These are phyloP conservation scores for Pichia sporocuriosa DNA, from an alignment of 805 yeast species.

Conservation along the genomic window DNA sequence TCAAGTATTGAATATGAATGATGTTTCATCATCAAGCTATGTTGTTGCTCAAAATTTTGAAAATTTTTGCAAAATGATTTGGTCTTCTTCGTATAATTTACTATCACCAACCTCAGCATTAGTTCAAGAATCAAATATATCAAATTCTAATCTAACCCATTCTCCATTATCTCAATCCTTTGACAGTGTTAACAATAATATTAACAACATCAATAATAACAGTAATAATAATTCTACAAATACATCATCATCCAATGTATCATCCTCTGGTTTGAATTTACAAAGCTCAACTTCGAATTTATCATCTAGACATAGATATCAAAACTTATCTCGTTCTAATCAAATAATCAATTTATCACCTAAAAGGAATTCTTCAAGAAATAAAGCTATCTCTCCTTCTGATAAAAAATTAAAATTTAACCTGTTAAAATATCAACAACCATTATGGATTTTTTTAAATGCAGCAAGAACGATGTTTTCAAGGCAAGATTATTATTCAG, in stretches of 20 bases:
- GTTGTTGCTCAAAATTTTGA: conserved; percentile 36
- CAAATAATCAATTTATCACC: background rate
- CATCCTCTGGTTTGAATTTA: no score
- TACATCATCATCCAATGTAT: background rate
- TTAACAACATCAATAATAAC: no score
- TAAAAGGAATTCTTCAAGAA: background rate
- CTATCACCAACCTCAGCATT: background rate
- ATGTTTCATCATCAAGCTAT: conserved; percentile 30
- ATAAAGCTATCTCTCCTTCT: background rate
- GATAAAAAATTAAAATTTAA: conserved; percentile 22
- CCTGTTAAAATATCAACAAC: conserved; percentile 32
- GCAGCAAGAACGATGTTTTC: conserved; percentile 44
- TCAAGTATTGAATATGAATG: conserved; percentile 27
- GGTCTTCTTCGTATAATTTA: conserved; percentile 21
- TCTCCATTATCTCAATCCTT: background rate
- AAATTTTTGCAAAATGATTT: conserved; percentile 29
- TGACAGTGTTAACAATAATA: no score
- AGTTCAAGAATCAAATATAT: no score
- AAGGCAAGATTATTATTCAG: conserved; percentile 38
- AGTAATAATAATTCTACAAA: background rate
- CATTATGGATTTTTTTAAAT: conserved; percentile 47
- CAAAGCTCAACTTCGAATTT: no score
- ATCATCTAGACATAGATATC: no score
- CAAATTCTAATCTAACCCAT: no score
- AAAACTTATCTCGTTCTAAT: background rate